These are phyloP conservation scores for Fusarium continuum DNA, from an alignment of 2,329 filamentous ascomycete genomes.

Conservation along the genomic window DNA sequence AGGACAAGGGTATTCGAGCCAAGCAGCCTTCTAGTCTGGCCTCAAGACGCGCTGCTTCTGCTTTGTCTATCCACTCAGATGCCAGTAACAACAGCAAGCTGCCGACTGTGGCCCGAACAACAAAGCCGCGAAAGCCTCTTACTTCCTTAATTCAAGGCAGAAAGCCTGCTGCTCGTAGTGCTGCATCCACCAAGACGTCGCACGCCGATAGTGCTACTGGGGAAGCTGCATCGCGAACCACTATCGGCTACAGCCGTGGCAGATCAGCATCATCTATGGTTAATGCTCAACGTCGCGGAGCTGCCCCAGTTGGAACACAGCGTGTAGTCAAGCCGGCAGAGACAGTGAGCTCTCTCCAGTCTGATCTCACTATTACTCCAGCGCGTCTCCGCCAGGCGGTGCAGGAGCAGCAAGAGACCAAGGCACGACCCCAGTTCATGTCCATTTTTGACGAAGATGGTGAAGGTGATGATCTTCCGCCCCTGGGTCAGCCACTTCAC, in stretches of 20 bases:
- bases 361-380: constrained; percentile 59
- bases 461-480: constrained; percentile 47
- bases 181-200: constrained; percentile 55
- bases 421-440: constrained; percentile 61
- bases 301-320: constrained; percentile 18
- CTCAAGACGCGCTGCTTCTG: constrained; percentile 64
- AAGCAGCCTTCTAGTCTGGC: constrained; percentile 45
- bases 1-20: constrained; percentile 9
- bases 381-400: constrained; percentile 47
- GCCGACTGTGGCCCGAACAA: constrained; percentile 10
- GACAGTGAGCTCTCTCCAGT: constrained; percentile 17
- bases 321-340: constrained; percentile 30
- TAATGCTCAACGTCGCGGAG: constrained; percentile 41
- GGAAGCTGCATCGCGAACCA: constrained; percentile 77
- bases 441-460: constrained; percentile 66
- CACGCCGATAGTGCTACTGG: constrained; percentile 68
- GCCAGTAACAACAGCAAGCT: constrained; percentile 27
- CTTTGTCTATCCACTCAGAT: constrained; percentile 55
- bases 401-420: constrained; percentile 35
- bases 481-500: constrained; percentile 35
- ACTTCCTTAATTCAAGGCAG: constrained; percentile 45
- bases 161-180: constrained; percentile 49
- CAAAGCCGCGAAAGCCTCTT: constrained; percentile 42
- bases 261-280: constrained; percentile 63
- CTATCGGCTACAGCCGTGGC: constrained; percentile 86